These are phyloP conservation scores for Aspergillus transmontanensis DNA, from an alignment of 2,329 filamentous ascomycete species.

Conservation along the genomic window DNA sequence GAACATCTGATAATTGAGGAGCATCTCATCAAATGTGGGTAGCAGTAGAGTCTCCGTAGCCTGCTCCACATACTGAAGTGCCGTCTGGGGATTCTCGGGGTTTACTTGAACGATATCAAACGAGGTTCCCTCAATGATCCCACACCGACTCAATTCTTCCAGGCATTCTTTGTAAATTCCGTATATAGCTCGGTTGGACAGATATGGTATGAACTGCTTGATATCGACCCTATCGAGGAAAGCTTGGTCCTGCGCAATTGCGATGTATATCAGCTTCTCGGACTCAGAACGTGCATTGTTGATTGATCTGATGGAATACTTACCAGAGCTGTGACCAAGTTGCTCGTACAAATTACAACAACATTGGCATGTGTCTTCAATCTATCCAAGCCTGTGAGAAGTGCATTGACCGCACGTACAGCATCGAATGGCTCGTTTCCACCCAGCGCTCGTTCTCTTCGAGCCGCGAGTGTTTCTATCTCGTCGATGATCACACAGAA, in stretches of 20 bases:
- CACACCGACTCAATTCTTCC: constrained; percentile 46
- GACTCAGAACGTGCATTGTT: neutral
- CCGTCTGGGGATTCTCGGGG: constrained; percentile 25
- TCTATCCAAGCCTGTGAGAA: constrained; percentile 52
- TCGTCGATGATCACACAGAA: constrained; percentile 54
- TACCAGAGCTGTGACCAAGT: constrained; percentile 48
- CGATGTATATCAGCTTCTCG: neutral
- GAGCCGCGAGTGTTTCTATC: constrained; percentile 52
- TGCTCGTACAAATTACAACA: constrained; percentile 54
- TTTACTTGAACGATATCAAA: constrained; percentile 30
- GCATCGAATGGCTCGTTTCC: constrained; percentile 51
- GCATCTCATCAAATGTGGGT: constrained; percentile 32
- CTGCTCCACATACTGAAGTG: constrained; percentile 32
- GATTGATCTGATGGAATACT: constrained; percentile 7
- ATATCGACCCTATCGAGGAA: constrained; percentile 55
- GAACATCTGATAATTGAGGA: constrained; percentile 33
- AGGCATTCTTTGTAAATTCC: constrained; percentile 53
- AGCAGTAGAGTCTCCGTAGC: constrained; percentile 24
- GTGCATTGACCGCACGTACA: constrained; percentile 53
- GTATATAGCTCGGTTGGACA: constrained; percentile 46
- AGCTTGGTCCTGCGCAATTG: constrained; percentile 40
- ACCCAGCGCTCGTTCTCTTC: constrained; percentile 42
- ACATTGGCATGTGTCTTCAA: constrained; percentile 48
- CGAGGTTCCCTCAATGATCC: constrained; percentile 34
- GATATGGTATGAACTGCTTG: constrained; percentile 47